Evolutionary conservation across 257 asterid species (phyloP).

Genomic region (Mitragyna speciosa): DNA sequence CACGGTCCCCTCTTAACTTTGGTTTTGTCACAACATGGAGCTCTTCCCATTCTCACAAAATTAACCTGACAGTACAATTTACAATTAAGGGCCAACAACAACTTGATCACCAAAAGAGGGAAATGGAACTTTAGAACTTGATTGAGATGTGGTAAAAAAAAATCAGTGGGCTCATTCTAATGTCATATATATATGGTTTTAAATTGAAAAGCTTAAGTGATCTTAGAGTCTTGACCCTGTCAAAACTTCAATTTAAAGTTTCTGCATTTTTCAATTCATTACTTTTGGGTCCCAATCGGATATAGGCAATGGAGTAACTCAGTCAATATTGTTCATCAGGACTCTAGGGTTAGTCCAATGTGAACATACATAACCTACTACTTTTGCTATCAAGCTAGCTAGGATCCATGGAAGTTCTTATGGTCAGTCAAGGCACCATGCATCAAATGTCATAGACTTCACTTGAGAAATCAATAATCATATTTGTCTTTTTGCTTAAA

Average conservation of each 20-base stretch:
- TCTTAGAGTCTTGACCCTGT: slow-evolving; percentile 42
- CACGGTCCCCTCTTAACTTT: slow-evolving; percentile 79
- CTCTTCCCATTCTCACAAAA: slow-evolving; percentile 51
- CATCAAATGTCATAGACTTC: not conserved
- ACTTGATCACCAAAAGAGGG: not conserved
- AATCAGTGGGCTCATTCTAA: not conserved
- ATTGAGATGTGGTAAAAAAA: not conserved
- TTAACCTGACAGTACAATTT: too few relatives aligned
- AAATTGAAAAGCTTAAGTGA: not conserved
- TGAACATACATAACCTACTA: slow-evolving; percentile 24
- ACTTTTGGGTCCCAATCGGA: not conserved
- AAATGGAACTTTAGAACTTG: not conserved
- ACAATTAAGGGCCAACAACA: not conserved
- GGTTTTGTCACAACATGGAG: slow-evolving; percentile 79
- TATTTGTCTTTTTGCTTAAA: not conserved
- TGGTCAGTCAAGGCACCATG: not conserved
- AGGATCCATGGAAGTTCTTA: slow-evolving; percentile 10
- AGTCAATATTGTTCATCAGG: slow-evolving; percentile 39
- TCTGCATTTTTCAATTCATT: not conserved
- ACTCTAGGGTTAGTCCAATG: slow-evolving; percentile 9
- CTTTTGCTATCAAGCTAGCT: slow-evolving; percentile 20
- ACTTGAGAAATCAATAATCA: not conserved
- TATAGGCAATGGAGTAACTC: slow-evolving; percentile 26
- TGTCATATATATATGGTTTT: slow-evolving; percentile 6
- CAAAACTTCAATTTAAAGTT: slow-evolving; percentile 25